Base-by-base conservation (phyloP, 257 asterid genomes). In the Fraxinus americana region DNA sequence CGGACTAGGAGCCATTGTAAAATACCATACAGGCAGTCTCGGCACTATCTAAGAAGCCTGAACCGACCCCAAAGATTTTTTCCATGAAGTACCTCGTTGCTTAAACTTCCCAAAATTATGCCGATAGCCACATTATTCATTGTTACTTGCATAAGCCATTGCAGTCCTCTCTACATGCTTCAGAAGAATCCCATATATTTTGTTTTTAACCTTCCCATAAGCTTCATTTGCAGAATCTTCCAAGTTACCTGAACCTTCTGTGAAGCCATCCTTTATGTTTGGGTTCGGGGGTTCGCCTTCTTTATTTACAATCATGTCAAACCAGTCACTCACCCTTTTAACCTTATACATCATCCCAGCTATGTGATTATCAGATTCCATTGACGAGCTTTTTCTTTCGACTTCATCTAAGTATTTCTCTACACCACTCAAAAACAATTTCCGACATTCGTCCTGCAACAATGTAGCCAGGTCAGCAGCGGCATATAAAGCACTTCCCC, bases 151-250 rank as follows among this genome's bases (percentile, higher is more conserved):
- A 36, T 87, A 79, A 48, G 86, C 89, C 90, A 84, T 82, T 16
- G 91, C 85, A 50, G 91, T 91, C 85, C 91, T 87, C 80, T 92
- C 97, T 3, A 91, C 94, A 79, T 88, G 85, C 52, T 86, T 89
- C 70, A 92, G 71, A 61, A 91, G 69, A 70, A 91, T 91, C 38
- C 74, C 90, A 73, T 84, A 92, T 23, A 91, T 92, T 71, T 91
- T 88, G 73, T 86, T 83, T 85, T 91, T 89, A 75, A 87, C 88
- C 78, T 91, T 85, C 38, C 77, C 78, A 70, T 75, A 89, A 77
- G 85, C 86, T 77, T 86, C 90, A 30, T 66, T 78, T 75, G 83
- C 92, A 27, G 82, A 21, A 0, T 77, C 87, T 57, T 86, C 90
- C 17, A 82, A 34, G 35, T n/a, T 50, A 29, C 4, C 41, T 35